phyloP scores from a whole-genome alignment of 352 stramenopile species.

The Phytopythium chamaehyphon region DNA sequence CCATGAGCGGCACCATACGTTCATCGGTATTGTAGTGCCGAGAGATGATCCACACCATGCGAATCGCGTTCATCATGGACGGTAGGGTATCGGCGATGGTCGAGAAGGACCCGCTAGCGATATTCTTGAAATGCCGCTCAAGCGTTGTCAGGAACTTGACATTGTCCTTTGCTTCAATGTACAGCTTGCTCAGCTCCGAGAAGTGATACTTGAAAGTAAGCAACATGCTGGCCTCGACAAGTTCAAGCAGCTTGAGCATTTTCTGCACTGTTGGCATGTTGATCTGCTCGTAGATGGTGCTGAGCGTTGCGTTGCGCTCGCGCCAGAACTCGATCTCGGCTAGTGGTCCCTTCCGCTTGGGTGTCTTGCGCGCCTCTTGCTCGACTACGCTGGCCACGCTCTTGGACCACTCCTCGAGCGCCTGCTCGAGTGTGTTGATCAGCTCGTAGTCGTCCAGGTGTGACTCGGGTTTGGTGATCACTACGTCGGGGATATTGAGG shows the following conservation, averaged over 20 bases:
- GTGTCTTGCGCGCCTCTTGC: conserved; percentile 82
- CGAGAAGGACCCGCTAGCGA: conserved; percentile 86
- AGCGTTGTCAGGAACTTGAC: conserved; percentile 96
- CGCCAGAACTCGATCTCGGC: conserved; percentile 97
- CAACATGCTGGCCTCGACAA: conserved; percentile 89
- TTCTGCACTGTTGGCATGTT: conserved; percentile 94
- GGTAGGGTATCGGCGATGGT: conserved; percentile 92
- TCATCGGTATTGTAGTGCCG: conserved; percentile 97
- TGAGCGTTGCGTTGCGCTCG: conserved; percentile 91
- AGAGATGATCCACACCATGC: conserved; percentile 98
- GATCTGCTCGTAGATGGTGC: conserved; percentile 95
- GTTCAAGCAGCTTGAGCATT: conserved; percentile 92
- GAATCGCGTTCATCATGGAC: conserved; percentile 96
- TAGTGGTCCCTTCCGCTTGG: conserved; percentile 87
- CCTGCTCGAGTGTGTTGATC: conserved; percentile 87
- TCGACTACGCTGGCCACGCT: conserved; percentile 88
- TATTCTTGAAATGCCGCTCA: conserved; percentile 96
- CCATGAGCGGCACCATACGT: conserved; percentile 95
- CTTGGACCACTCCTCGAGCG: conserved; percentile 92
- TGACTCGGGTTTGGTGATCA: conserved; percentile 85
- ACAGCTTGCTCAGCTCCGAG: conserved; percentile 92
- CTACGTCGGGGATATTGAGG: conserved; percentile 89
- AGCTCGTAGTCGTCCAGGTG: conserved; percentile 85
- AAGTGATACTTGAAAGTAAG: conserved; percentile 94
- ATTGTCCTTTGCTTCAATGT: conserved; percentile 95